Percentiles rank a stretch among this genome's conserved stretches.
Evolutionary conservation across 139 green algal species (phyloP).

Genomic region (Eudorina sp.): DNA sequence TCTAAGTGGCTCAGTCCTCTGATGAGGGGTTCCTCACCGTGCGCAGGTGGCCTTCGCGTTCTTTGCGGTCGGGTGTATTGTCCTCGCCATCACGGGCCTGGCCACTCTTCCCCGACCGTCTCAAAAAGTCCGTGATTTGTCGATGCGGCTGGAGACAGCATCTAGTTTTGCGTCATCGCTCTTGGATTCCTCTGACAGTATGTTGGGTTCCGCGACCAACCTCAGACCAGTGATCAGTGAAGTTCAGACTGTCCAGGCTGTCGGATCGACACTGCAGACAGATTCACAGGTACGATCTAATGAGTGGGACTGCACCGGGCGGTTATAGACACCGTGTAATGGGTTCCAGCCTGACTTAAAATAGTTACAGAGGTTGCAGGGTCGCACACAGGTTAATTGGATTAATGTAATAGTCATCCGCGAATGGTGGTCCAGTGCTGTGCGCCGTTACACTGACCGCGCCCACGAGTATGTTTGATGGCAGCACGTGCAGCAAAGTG

Average conservation of each 20-base stretch:
- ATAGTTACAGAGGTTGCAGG: too few relatives aligned
- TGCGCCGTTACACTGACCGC: too few relatives aligned
- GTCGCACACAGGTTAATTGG: too few relatives aligned
- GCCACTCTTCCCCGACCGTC: neutral
- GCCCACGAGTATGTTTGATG: too few relatives aligned
- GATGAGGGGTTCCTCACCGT: neutral
- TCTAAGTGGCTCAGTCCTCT: neutral
- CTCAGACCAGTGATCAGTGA: constrained; percentile 1
- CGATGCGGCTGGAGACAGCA: neutral
- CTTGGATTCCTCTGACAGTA: neutral
- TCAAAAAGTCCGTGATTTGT: neutral
- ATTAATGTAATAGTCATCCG: too few relatives aligned
- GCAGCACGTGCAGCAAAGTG: too few relatives aligned
- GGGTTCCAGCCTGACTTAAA: too few relatives aligned
- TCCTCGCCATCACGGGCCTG: neutral
- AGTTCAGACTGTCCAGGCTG: neutral
- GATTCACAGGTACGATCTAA: neutral
- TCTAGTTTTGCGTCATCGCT: neutral
- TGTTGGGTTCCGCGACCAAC: neutral
- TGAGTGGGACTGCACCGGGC: too few relatives aligned
- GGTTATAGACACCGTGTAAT: too few relatives aligned
- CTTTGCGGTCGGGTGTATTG: constrained; percentile 13
- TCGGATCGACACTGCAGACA: too few relatives aligned
- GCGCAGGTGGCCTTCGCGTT: constrained; percentile 21
- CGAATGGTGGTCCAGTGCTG: too few relatives aligned